These are phyloP conservation scores for Bimuria novae-zelandiae DNA, from an alignment of 2,329 filamentous ascomycete genomes.

Conservation along the genomic window DNA sequence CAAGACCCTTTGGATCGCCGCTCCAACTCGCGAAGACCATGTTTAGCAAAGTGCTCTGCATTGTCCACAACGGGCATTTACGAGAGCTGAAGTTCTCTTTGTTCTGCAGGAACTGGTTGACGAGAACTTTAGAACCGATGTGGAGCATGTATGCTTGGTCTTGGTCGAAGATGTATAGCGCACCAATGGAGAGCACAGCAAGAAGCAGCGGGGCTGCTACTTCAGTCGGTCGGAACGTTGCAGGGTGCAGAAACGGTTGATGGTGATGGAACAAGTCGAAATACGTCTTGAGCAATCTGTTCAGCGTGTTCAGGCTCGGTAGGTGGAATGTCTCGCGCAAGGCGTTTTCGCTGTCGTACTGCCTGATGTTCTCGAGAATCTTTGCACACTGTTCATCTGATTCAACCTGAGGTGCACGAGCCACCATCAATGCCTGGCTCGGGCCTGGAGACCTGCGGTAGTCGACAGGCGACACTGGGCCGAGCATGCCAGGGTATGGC, in stretches of 20 bases:
- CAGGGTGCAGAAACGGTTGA: constrained; percentile 90
- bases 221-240: constrained; percentile 81
- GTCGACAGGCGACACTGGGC: constrained; percentile 70
- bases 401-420: constrained; percentile 77
- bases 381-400: constrained; percentile 83
- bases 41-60: constrained; percentile 95
- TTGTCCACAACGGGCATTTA: constrained; percentile 96
- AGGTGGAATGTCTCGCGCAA: constrained; percentile 89
- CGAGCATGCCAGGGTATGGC: constrained; percentile 70
- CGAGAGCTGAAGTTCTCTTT: constrained; percentile 98
- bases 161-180: constrained; percentile 94
- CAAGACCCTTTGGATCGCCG: constrained; percentile 92
- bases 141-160: constrained; percentile 97
- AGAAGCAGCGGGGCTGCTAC: constrained; percentile 83
- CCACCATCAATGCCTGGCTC: constrained; percentile 65
- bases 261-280: constrained; percentile 98
- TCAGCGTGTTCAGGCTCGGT: constrained; percentile 77
- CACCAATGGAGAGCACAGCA: constrained; percentile 91
- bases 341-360: constrained; percentile 77
- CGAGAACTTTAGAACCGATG: constrained; percentile 94
- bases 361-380: constrained; percentile 85
- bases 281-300: constrained; percentile 92
- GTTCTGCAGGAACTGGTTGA: constrained; percentile 96
- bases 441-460: constrained; percentile 72
- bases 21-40: constrained; percentile 99